phyloP scores from a whole-genome alignment of 306 rosid genomes.

The Neltuma alba region DNA sequence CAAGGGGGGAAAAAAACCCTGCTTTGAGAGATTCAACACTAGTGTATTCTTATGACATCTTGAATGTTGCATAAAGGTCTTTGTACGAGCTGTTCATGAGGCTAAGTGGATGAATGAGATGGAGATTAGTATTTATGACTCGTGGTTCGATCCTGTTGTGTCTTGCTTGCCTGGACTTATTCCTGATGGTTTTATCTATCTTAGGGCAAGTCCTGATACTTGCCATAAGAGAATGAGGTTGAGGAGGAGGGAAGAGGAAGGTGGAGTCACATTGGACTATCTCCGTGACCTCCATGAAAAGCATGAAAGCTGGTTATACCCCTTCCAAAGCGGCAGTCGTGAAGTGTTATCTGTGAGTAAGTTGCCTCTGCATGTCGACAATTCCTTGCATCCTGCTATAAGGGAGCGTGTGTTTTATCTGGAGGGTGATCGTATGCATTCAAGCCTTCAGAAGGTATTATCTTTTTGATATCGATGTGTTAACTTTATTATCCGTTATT shows the following conservation, averaged over 20 bases:
- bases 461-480: conserved; percentile 15
- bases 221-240: conserved; percentile 91
- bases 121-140: conserved; percentile 98
- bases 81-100: conserved; percentile 97
- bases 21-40: conserved; percentile 38
- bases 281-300: conserved; percentile 88
- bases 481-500: conserved; percentile 16
- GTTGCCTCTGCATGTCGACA: conserved; percentile 72
- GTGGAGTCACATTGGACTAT: conserved; percentile 82
- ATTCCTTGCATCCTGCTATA: conserved; percentile 78
- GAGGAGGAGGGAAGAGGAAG: conserved; percentile 85
- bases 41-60: conserved; percentile 35
- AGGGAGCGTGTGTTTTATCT: conserved; percentile 90
- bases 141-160: conserved; percentile 98
- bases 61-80: conserved; percentile 61
- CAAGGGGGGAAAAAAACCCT: conserved; percentile 29
- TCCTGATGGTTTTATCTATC: conserved; percentile 96
- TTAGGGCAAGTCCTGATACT: conserved; percentile 98
- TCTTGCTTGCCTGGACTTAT: conserved; percentile 92
- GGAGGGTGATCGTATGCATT: conserved; percentile 96
- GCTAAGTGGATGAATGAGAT: conserved; percentile 99
- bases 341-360: conserved; percentile 73
- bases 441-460: conserved; percentile 90
- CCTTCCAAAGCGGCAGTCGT: conserved; percentile 75
- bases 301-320: conserved; percentile 97